These are phyloP conservation scores for Calophaca sinica DNA, from an alignment of 306 rosid species.

Conservation along the genomic window DNA sequence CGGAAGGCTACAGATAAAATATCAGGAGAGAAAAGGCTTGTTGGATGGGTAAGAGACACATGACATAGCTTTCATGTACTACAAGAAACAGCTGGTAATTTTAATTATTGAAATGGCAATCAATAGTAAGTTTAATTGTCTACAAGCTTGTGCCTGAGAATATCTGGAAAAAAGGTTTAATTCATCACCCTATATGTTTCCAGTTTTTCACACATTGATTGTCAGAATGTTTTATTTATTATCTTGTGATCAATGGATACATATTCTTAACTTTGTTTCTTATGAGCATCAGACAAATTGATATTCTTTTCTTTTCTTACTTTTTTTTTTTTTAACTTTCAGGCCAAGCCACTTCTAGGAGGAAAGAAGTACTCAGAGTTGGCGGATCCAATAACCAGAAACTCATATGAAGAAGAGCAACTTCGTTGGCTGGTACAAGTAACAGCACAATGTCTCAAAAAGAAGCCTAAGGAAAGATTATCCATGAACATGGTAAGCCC, in stretches of 20 bases:
- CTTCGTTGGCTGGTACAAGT: conserved; percentile 52
- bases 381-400: conserved; percentile 51
- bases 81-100: background rate
- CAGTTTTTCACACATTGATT: background rate
- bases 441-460: conserved; percentile 52
- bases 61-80: background rate
- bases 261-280: conserved; percentile 27
- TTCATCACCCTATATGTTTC: background rate
- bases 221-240: conserved; percentile 4
- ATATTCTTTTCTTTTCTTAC: background rate
- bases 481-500: conserved; percentile 57
- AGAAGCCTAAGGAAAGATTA: conserved; percentile 55
- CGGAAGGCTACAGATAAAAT: conserved; percentile 39
- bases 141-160: no score
- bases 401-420: conserved; percentile 50
- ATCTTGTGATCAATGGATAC: conserved; percentile 4
- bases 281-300: background rate
- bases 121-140: no score
- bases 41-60: conserved; percentile 55
- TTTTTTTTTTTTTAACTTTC: background rate
- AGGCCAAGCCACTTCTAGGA: conserved; percentile 59
- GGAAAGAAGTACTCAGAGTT: conserved; percentile 46
- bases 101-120: no score
- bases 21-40: conserved; percentile 50
- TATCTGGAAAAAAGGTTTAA: no score